Evolutionary conservation across 148 eudicot species (phyloP), one percentile per base, ranked within the genome.

Genomic region (Spergularia bocconei): DNA sequence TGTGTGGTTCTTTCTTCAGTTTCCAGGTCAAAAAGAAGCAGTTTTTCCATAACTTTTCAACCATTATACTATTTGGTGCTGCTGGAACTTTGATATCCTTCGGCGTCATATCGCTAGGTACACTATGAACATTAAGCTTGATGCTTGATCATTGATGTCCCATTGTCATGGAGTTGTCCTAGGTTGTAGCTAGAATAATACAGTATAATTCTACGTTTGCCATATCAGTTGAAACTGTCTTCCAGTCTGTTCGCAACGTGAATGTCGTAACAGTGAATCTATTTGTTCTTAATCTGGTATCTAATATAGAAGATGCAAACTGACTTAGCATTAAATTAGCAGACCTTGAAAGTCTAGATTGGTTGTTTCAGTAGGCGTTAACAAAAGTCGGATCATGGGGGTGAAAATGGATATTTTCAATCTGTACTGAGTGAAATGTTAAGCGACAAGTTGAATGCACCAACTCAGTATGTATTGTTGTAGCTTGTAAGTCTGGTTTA

Each of bases 11-110:
- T 62, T 77, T 55, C 50, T 63, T 68, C 86, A 89, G 93, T 70
- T 89, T 89, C 79, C 89, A 89, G 82, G 90, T 89, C 25, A 87
- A 85, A 64, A 89, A 87, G 86, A 89, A 89, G 82, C 89, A 82
- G 56, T 87, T 89, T 64, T 89, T 89, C 73, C 82, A 73, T 74
- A 89, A 89, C 79, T 87, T 89, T 52, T 65, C 78, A 25, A 86
- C 84, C 17, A 87, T 89, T 69, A 86, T 64, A 50, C 58, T 82
- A 63, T 86, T 87, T 81, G 93, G 93, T 62, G 91, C 84, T 48
- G 68, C 83, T 79, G 93, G 93, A 15, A 84, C 91, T 62, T 41
- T 90, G 72, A 78, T 90, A 81, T 90, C 93, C 67, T 89, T 87
- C 69, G 44, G 73, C 59, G 53, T 86, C 60, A 81, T 86, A 75